Conservation (phyloP, 345 rosid genomes). For the Arabidopsis suecica region DNA sequence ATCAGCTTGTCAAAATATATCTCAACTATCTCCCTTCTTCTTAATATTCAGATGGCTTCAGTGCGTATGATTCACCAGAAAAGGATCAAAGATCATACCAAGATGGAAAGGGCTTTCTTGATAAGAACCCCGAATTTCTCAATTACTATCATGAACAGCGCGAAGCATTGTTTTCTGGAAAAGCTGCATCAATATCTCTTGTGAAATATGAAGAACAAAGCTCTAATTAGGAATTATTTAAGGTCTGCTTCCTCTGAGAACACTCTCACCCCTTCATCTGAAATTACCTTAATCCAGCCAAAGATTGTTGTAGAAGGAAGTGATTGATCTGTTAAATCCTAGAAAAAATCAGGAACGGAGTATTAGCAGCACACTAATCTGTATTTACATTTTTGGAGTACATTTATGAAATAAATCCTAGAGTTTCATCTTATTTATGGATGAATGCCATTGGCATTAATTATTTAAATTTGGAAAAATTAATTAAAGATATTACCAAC, state of each 20-base stretch:
- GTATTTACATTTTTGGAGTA: too few relatives aligned
- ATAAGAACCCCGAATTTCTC: conserved; percentile 65
- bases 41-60: conserved; percentile 69
- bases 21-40: conserved; percentile 20
- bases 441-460: too few relatives aligned
- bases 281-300: conserved; percentile 46
- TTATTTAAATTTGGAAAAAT: too few relatives aligned
- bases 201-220: conserved; percentile 50
- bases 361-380: conserved; percentile 80
- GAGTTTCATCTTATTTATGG: too few relatives aligned
- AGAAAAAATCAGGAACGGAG: conserved; percentile 89
- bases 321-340: conserved; percentile 78
- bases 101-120: conserved; percentile 85
- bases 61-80: conserved; percentile 78
- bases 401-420: too few relatives aligned
- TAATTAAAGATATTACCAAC: too few relatives aligned
- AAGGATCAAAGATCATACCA: conserved; percentile 80
- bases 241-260: conserved; percentile 43
- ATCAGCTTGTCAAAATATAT: conserved; percentile 15
- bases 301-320: conserved; percentile 81
- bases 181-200: conserved; percentile 48
- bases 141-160: conserved; percentile 56
- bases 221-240: conserved; percentile 48
- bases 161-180: conserved; percentile 52
- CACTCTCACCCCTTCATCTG: conserved; percentile 48